Base-by-base conservation (phyloP, 257 asterid genomes). In the Salvia splendens region DNA sequence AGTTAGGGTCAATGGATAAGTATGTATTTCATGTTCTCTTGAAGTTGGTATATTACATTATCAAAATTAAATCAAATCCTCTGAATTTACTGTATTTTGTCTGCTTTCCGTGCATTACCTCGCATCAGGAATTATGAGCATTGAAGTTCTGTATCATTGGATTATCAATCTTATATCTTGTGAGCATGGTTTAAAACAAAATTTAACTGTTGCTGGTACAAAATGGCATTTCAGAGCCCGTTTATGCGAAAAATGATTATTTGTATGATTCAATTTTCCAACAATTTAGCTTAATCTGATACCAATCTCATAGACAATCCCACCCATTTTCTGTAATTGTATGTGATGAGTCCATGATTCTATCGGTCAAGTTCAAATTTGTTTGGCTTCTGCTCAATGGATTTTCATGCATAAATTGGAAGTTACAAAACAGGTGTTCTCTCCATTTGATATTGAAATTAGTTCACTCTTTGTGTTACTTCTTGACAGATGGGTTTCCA, bases 401-500 rank as follows among this genome's bases (percentile, higher is more conserved):
- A 62, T 46, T 57, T 50, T 59, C 32, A 16, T 30, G 49, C 52
- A 60, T 73, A 46, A 61, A 75, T 8, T 35, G 54, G 35, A 53
- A 43, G 17, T 56, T 53, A 48, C 17, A 42, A 53, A 54, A 48
- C 28, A 38, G 48, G 28, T 6, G 4, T 16, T 47, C 74, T 55
- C 17, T 68, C 59, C 43, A 66, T 57, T 46, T 63, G 47, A 62
- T 64, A 38, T 32, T 68, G 67, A 41, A 40, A 16, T 41, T 35
- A 45, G 65, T 68, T 43, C 65, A 4, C 33, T 42, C 24, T 51
- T 38, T 55, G 38, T 69, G 43, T 75, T 78, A 63, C 67, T 73
- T 70, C 68, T 73, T 64, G 80, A 65, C 88, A 91, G 99, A 88
- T 91, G 96, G 96, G 97, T 69, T 89, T 94, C 83, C 97, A 91